Conservation (phyloP, 78 protist genomes). For the Dictyostelium brefeldianum region DNA sequence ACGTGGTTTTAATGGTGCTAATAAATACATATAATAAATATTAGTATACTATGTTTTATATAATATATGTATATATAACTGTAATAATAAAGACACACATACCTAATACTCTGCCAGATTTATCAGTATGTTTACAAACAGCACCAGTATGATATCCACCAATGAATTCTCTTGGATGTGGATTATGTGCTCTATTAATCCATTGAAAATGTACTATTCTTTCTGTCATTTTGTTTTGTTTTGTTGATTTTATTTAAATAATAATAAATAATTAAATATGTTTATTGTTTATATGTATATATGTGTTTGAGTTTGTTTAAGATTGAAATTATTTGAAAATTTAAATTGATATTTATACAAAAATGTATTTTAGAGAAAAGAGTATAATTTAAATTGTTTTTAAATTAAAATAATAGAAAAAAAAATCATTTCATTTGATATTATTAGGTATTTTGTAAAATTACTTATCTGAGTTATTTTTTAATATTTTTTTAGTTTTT, state of each 20-base stretch:
- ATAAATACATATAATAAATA: background rate
- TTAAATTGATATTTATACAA: background rate
- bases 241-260: background rate
- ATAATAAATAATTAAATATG: constrained; percentile 6
- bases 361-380: background rate
- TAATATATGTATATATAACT: background rate
- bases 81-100: too few relatives aligned
- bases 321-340: background rate
- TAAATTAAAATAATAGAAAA: background rate
- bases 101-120: too few relatives aligned
- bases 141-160: constrained; percentile 67
- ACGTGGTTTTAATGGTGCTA: background rate
- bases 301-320: background rate
- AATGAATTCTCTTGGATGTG: constrained; percentile 35
- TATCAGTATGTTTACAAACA: background rate
- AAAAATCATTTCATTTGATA: background rate
- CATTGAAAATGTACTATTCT: background rate
- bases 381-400: background rate
- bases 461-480: too few relatives aligned
- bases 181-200: constrained; percentile 42
- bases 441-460: background rate
- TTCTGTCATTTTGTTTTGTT: constrained; percentile 2
- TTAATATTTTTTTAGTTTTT: too few relatives aligned
- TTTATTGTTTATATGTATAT: background rate
- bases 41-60: too few relatives aligned